phyloP scores from a whole-genome alignment of 75 land plant genomes.

The Isoetes taiwanensis region DNA sequence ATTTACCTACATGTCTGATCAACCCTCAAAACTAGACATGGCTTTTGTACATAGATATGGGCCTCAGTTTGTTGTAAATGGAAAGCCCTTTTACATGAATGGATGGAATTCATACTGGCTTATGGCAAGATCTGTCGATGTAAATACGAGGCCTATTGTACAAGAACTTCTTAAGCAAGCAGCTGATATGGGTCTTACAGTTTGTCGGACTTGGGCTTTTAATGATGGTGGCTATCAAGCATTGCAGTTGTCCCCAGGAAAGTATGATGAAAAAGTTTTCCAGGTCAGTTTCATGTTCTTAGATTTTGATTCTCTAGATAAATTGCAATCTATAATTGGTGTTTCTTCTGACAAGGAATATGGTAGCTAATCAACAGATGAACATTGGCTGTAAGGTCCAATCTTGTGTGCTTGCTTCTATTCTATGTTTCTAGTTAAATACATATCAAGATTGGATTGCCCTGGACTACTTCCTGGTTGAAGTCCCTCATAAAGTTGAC shows the following conservation, averaged over 20 bases:
- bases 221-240: constrained; percentile 66
- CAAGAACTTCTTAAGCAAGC: constrained; percentile 31
- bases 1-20: too few relatives aligned
- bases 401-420: too few relatives aligned
- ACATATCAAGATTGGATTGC: too few relatives aligned
- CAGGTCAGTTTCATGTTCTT: too few relatives aligned
- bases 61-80: constrained; percentile 52
- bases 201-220: constrained; percentile 92
- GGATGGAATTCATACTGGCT: constrained; percentile 98
- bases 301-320: too few relatives aligned
- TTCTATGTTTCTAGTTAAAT: too few relatives aligned
- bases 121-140: constrained; percentile 51
- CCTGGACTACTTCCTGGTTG: too few relatives aligned
- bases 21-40: constrained; percentile 16
- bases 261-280: constrained; percentile 57
- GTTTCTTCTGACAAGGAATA: too few relatives aligned
- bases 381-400: too few relatives aligned
- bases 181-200: constrained; percentile 65
- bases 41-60: constrained; percentile 59
- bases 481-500: too few relatives aligned
- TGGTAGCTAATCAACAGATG: too few relatives aligned
- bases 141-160: constrained; percentile 32
- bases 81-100: constrained; percentile 52
- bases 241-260: constrained; percentile 56
- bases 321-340: too few relatives aligned